Base-by-base conservation (phyloP, 495 filamentous ascomycete species). In the Pyronema domesticum region DNA sequence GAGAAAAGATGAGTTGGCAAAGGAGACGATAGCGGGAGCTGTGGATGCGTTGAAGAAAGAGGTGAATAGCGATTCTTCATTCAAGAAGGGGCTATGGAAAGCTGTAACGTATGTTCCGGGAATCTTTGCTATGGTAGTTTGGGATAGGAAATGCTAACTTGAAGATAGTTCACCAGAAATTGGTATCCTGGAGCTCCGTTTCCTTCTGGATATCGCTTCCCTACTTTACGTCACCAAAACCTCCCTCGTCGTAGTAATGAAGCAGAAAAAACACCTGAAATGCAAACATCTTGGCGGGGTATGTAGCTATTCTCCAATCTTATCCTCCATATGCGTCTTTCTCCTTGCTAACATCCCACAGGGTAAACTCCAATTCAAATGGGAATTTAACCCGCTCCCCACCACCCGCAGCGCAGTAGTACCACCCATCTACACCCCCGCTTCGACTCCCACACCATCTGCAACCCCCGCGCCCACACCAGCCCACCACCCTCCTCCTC, bases 21-120 rank as follows among this genome's bases (percentile, higher is more conserved):
- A 89, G 43, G 83, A 78, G 56, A 79, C 81, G n/a, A 78, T 95
- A 33, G 71, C 77, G 0, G 83, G 82, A 18, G 86, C 91, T 7
- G 69, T 93, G 6, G 73, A 69, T 5, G 86, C 83, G 3, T 71
- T 96, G 7, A 91, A 82, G 56, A 69, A 71, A 19, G 83, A 94
- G 55, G 60, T 95, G 7, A 69, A 74, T 10, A 69, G 72, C 19
- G 79, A 89, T 52, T 51, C 69, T 13, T 70, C 70, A 3, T 64
- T 96, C 50, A 80, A 81, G 58, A 69, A 77, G 10, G 77, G 78
- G n/a, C 68, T 95, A 13, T 93, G 87, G 85, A 71, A 73, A 48
- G 87, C 87, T 15, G 74, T 86, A 46, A 64, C 37, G 62, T 65
- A 45, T 36, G 56, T 60, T 57, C 47, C 50, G 42, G n/a, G 18